A percentile compares a stretch with the other conserved stretches of the same genome.
Conservation (phyloP, 2,329 filamentous ascomycete species). For the Grosmannia clavigera region DNA sequence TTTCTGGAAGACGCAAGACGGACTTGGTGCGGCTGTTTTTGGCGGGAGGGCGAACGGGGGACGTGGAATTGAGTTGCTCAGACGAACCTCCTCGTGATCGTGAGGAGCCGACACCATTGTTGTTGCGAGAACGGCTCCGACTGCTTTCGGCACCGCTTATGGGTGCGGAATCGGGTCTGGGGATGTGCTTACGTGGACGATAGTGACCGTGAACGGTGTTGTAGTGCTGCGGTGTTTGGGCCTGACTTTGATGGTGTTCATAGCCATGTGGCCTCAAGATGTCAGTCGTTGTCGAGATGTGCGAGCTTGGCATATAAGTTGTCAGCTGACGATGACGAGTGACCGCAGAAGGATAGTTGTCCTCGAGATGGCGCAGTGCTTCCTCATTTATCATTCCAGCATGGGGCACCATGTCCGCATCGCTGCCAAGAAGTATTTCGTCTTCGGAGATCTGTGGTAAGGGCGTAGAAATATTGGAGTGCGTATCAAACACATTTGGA, state of each 20-base stretch:
- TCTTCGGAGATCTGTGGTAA: conserved; percentile 13
- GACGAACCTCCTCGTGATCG: neutral
- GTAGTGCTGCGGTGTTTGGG: conserved; percentile 4
- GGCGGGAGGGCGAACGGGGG: neutral
- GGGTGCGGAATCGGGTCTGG: neutral
- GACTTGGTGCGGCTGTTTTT: neutral
- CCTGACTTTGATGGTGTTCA: conserved; percentile 11
- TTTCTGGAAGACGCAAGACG: neutral
- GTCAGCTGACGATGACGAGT: neutral
- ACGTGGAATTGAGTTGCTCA: neutral
- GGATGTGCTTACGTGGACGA: conserved; percentile 10
- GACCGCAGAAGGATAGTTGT: conserved; percentile 8
- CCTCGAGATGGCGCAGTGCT: conserved; percentile 16
- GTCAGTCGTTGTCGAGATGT: conserved; percentile 1
- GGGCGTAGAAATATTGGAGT: conserved; percentile 7
- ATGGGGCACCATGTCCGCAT: neutral
- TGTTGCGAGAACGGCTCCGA: neutral
- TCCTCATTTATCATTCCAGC: conserved; percentile 15
- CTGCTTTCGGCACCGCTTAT: neutral
- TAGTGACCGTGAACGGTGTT: conserved; percentile 2
- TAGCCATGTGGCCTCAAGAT: neutral
- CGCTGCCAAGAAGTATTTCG: neutral
- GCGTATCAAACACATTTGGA: conserved; percentile 1
- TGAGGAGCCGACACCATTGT: conserved; percentile 1
- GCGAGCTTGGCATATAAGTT: conserved; percentile 10